These are phyloP conservation scores for Clarireedia homoeocarpa DNA, from an alignment of 2,329 filamentous ascomycete species.

Conservation along the genomic window DNA sequence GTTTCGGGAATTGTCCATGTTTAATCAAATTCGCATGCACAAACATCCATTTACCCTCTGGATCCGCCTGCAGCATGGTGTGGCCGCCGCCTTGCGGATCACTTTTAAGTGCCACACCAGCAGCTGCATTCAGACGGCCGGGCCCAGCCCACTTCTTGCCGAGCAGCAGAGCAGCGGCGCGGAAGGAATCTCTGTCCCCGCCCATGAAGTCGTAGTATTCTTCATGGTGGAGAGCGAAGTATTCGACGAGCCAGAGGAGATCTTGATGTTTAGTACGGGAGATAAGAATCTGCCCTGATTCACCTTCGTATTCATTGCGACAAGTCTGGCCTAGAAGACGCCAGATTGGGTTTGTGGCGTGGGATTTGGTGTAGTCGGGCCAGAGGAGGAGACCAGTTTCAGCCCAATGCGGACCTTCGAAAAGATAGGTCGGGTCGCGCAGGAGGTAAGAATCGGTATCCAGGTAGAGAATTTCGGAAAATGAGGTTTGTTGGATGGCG, in stretches of 20 bases:
- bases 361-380: conserved; percentile 18
- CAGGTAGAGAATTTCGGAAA: conserved; percentile 17
- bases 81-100: conserved; percentile 12
- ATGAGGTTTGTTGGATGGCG: conserved; percentile 18
- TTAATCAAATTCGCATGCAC: conserved; percentile 21
- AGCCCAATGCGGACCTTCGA: conserved; percentile 13
- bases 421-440: conserved; percentile 14
- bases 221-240: conserved; percentile 15
- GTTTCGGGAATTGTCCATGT: conserved; percentile 10
- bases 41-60: conserved; percentile 16
- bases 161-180: conserved; percentile 13
- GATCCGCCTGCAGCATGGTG: conserved; percentile 18
- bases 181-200: conserved; percentile 17
- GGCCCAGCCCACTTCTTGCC: conserved; percentile 14
- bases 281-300: conserved; percentile 17
- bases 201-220: conserved; percentile 18
- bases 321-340: conserved; percentile 13
- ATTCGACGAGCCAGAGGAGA: conserved; percentile 17
- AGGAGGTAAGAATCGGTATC: conserved; percentile 17
- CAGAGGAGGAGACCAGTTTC: conserved; percentile 16
- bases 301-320: conserved; percentile 16
- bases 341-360: conserved; percentile 17
- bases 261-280: conserved; percentile 14
- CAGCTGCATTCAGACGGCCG: conserved; percentile 13
- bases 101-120: not conserved